Conservation (phyloP, 768 basidiomycete genomes). For the Leccinum arenicola region DNA sequence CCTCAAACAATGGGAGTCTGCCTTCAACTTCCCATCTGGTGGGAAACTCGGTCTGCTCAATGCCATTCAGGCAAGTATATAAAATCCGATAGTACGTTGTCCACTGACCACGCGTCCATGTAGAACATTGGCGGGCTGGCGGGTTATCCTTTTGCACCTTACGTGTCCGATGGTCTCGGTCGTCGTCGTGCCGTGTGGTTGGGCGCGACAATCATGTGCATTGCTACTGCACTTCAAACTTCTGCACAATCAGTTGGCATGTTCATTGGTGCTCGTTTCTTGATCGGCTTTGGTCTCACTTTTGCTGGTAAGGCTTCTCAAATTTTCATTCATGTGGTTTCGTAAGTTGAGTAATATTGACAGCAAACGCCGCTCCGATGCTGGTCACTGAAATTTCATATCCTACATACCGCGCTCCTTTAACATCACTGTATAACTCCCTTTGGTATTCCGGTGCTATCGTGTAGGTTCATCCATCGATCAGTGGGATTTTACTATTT, state of each 20-base stretch:
- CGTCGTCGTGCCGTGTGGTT: conserved; percentile 64
- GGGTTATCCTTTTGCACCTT: conserved; percentile 69
- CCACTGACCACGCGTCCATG: not conserved
- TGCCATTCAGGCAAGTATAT: conserved; percentile 58
- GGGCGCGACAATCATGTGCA: conserved; percentile 69
- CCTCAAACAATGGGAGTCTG: conserved; percentile 57
- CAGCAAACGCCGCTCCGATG: conserved; percentile 75
- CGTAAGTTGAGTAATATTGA: conserved; percentile 5
- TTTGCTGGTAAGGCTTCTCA: conserved; percentile 50
- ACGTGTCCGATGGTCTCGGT: conserved; percentile 69
- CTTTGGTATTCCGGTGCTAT: conserved; percentile 87
- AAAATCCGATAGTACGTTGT: not conserved
- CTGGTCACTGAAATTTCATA: conserved; percentile 86
- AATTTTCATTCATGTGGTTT: not conserved
- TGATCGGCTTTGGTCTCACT: conserved; percentile 74
- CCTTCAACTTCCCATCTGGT: conserved; percentile 58
- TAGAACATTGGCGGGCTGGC: conserved; percentile 71
- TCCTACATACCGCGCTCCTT: conserved; percentile 73
- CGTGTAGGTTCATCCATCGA: conserved; percentile 43
- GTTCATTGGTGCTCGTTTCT: conserved; percentile 81
- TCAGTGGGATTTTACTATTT: not conserved
- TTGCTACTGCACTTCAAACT: conserved; percentile 66
- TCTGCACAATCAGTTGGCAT: conserved; percentile 69
- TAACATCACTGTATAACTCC: conserved; percentile 80
- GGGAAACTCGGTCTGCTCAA: conserved; percentile 65